Evolutionary conservation across 2,329 filamentous ascomycete genomes (phyloP).

Genomic region (Penicillium sp.): DNA sequence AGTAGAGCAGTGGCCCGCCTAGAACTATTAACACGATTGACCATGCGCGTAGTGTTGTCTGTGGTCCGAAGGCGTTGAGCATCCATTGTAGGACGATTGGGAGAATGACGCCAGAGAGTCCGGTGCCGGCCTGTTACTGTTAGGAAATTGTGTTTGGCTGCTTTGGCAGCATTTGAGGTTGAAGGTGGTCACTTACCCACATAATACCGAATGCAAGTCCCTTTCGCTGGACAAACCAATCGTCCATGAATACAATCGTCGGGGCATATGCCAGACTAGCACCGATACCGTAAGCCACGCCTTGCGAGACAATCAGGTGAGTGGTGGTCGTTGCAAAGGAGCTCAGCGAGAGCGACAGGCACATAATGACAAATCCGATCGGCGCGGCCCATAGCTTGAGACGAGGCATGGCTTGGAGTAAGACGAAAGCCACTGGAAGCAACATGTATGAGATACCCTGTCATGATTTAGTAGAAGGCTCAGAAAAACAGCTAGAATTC

Average conservation of each 20-base stretch:
- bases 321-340: conserved; percentile 25
- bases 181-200: conserved; percentile 32
- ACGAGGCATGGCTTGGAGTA: conserved; percentile 23
- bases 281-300: conserved; percentile 41
- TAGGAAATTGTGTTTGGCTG: neutral
- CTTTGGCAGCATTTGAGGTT: too few species aligned
- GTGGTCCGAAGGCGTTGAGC: conserved; percentile 46
- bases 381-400: conserved; percentile 20
- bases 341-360: conserved; percentile 24
- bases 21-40: conserved; percentile 35
- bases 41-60: conserved; percentile 49
- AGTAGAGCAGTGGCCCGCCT: conserved; percentile 31
- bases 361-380: conserved; percentile 26
- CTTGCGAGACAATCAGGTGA: conserved; percentile 28
- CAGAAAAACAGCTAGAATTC: too few species aligned
- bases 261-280: conserved; percentile 53
- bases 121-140: conserved; percentile 38
- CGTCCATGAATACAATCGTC: conserved; percentile 50
- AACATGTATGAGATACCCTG: conserved; percentile 26
- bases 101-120: conserved; percentile 47
- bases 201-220: conserved; percentile 49
- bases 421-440: conserved; percentile 22
- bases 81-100: conserved; percentile 50
- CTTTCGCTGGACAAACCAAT: conserved; percentile 53
- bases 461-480: neutral